Base-by-base conservation (phyloP, 2,329 filamentous ascomycete genomes). In the Penicillium sp. region DNA sequence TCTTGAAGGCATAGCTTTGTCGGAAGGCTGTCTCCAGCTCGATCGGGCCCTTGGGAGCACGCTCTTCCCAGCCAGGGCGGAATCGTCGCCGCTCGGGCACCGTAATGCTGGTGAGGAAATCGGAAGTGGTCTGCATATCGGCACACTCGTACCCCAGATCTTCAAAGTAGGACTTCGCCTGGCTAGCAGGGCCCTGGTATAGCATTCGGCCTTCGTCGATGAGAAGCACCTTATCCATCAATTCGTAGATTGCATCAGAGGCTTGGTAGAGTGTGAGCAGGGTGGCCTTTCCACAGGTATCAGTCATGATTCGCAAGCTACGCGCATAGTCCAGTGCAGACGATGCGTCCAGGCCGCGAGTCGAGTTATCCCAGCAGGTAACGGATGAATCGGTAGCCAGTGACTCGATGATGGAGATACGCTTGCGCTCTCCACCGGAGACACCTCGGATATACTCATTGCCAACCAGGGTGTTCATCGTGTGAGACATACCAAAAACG, bases 141-240 rank as follows among this genome's bases (percentile, higher is more conserved):
- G 80, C 79, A 45, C 76, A 81, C 24, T 81, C 64, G 61, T 83
- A 87, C 7, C 84, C 85, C 10, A 88, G 72, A 23, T 82, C 77
- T 59, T 84, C 78, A 61, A 89, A 87, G 65, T 87, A 88, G 17
- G 75, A 70, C 51, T 78, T 80, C 1, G 85, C 85, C 29, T 81
- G 76, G 9, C 71, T 68, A 1, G 78, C 76, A 0, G 78, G 80
- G 0, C 85, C 85, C 59, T 82, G 81, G 67, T 80, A 88, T 42
- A 87, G 78, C 68, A 84, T 81, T 1, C 83, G 80, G 0, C 88
- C 88, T 55, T 84, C 76, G 55, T 91, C 85, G 36, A 91, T 87
- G 15, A 90, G 80, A 13, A 90, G 70, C 2, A 91, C 87, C 67
- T 90, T 90, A 66, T 91, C 88, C 76, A 90, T 87, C 21, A 86